phyloP scores from a whole-genome alignment of 805 yeast species.

The Tetrapisispora iriomotensis region DNA sequence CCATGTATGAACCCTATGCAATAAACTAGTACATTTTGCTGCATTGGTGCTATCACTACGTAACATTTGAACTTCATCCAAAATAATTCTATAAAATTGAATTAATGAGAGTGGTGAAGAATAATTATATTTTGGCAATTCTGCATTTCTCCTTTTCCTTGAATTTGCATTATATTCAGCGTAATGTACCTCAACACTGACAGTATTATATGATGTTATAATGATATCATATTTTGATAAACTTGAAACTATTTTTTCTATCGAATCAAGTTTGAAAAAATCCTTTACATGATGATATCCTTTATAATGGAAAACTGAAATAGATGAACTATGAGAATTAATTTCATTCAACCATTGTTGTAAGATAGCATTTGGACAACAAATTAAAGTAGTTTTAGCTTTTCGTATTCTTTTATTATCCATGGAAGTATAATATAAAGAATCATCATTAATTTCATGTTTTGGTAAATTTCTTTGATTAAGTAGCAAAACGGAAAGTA shows the following conservation, averaged over 20 bases:
- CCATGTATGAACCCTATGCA: slow-evolving; percentile 89
- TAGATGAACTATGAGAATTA: slow-evolving; percentile 31
- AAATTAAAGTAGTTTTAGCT: slow-evolving; percentile 65
- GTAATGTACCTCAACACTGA: slow-evolving; percentile 67
- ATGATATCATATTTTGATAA: slow-evolving; percentile 64
- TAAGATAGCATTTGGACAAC: slow-evolving; percentile 77
- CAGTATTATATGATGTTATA: slow-evolving; percentile 62
- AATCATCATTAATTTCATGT: slow-evolving; percentile 4
- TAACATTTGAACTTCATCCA: slow-evolving; percentile 95
- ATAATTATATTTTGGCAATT: slow-evolving; percentile 37
- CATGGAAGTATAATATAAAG: slow-evolving; percentile 8
- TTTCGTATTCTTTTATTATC: slow-evolving; percentile 26
- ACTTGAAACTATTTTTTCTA: slow-evolving; percentile 37
- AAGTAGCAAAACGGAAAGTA: slow-evolving; percentile 51
- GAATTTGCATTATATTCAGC: slow-evolving; percentile 57
- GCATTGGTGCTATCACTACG: slow-evolving; percentile 60
- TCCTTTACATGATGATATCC: slow-evolving; percentile 40
- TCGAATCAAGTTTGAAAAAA: slow-evolving; percentile 12
- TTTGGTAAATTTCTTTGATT: slow-evolving; percentile 41
- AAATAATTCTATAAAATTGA: slow-evolving; percentile 81
- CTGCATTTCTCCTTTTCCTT: slow-evolving; percentile 25
- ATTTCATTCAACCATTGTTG: slow-evolving; percentile 84
- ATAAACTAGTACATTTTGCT: slow-evolving; percentile 66
- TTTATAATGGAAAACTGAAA: slow-evolving; percentile 53
- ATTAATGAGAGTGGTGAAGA: slow-evolving; percentile 74